Evolutionary conservation across 2,329 filamentous ascomycete species (phyloP).

Genomic region (Didymella glomerata): DNA sequence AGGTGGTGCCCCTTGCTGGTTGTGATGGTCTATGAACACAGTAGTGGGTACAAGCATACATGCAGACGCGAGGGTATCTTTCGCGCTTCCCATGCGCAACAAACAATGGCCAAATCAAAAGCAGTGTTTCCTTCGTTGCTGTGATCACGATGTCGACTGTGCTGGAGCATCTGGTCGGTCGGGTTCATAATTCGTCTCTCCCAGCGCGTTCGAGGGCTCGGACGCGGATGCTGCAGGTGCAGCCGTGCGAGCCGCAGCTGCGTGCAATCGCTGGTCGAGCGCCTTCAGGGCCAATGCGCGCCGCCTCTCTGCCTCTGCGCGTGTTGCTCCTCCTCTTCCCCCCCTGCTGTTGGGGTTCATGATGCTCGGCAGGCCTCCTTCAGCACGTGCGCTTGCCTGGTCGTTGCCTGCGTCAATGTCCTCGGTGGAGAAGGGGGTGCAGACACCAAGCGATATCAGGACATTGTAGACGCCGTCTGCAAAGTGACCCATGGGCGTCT

Average conservation of each 20-base stretch:
- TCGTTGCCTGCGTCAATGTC: constrained; percentile 78
- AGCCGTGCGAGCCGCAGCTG: constrained; percentile 70
- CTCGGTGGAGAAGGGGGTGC: constrained; percentile 83
- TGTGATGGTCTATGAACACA: constrained; percentile 27
- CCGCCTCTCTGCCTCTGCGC: constrained; percentile 90
- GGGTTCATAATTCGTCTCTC: constrained; percentile 55
- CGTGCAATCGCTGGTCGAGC: constrained; percentile 87
- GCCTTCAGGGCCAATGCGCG: constrained; percentile 89
- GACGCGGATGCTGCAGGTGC: constrained; percentile 48
- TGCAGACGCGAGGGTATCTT: constrained; percentile 41
- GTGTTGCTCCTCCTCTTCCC: constrained; percentile 68
- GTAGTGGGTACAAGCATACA: constrained; percentile 33
- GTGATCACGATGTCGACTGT: constrained; percentile 32
- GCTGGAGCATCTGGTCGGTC: constrained; percentile 44
- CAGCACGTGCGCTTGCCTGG: constrained; percentile 71
- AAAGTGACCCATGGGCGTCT: constrained; percentile 78
- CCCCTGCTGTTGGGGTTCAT: constrained; percentile 60
- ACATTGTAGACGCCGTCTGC: constrained; percentile 77
- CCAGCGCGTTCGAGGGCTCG: constrained; percentile 48
- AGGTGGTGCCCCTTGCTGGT: constrained; percentile 30
- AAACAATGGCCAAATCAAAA: constrained; percentile 8
- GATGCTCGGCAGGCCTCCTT: constrained; percentile 67
- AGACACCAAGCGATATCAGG: constrained; percentile 78
- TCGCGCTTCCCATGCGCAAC: constrained; percentile 24
- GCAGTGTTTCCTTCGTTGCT: neutral